These are phyloP conservation scores for Cucurbita ficifolia DNA, from an alignment of 306 rosid genomes.

Conservation along the genomic window DNA sequence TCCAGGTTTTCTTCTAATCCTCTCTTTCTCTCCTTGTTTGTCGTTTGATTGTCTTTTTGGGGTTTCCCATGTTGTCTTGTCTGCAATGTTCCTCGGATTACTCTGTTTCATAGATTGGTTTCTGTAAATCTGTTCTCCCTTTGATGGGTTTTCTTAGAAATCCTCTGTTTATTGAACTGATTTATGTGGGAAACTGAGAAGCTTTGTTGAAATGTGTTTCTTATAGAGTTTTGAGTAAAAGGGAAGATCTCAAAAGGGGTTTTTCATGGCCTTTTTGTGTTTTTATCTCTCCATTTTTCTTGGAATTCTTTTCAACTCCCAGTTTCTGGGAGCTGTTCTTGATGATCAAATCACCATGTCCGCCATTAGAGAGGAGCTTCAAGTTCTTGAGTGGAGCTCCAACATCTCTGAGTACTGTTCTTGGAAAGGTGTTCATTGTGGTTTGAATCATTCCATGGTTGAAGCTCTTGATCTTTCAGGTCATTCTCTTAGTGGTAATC, in stretches of 20 bases:
- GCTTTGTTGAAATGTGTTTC: constrained; percentile 1
- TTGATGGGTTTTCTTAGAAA: background rate
- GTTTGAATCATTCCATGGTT: constrained; percentile 46
- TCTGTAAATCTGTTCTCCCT: background rate
- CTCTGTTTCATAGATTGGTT: background rate
- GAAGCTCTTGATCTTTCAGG: constrained; percentile 73
- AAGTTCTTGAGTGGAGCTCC: constrained; percentile 66
- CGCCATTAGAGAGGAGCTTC: constrained; percentile 66
- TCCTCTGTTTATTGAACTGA: background rate
- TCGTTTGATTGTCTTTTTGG: background rate
- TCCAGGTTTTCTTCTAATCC: background rate
- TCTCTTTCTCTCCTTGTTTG: background rate
- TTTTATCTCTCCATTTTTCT: constrained; percentile 30
- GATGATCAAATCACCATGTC: constrained; percentile 43
- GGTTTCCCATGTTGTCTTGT: background rate
- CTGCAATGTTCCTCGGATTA: background rate
- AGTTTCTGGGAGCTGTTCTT: constrained; percentile 36
- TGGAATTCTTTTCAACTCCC: constrained; percentile 35
- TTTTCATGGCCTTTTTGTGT: constrained; percentile 30
- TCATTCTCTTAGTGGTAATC: constrained; percentile 66
- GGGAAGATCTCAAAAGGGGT: constrained; percentile 7
- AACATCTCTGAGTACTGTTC: constrained; percentile 56
- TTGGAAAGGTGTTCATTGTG: constrained; percentile 76
- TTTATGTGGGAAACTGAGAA: background rate
- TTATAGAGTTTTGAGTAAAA: background rate